Evolutionary conservation across 768 basidiomycete genomes (phyloP).

Genomic region (Kwoniella europaea): DNA sequence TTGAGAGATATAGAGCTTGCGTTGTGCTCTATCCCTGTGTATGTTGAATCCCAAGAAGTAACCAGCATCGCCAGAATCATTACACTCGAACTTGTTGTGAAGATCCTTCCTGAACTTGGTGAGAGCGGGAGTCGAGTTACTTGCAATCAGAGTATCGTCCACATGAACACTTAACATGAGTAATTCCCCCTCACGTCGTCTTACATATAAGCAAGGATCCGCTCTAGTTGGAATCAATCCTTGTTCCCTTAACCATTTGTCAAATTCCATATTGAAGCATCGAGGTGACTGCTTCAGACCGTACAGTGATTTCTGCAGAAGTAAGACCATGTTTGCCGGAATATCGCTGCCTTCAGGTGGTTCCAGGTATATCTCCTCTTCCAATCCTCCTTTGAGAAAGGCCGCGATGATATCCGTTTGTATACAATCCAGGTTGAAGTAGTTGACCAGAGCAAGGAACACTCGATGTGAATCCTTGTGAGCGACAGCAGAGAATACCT

Average conservation of each 20-base stretch:
- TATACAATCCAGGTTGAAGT: conserved; percentile 19
- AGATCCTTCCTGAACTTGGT: conserved; percentile 13
- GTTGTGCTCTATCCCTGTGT: conserved; percentile 32
- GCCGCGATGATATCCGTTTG: conserved; percentile 29
- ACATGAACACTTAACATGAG: conserved; percentile 22
- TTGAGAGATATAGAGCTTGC: conserved; percentile 26
- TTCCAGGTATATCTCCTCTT: conserved; percentile 18
- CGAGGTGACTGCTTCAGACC: conserved; percentile 30
- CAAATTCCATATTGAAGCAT: conserved; percentile 31
- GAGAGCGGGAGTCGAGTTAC: conserved; percentile 8
- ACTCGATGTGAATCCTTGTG: conserved; percentile 19
- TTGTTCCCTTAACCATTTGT: conserved; percentile 24
- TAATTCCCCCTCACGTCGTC: conserved; percentile 1
- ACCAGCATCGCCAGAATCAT: conserved; percentile 11
- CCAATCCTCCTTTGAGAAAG: conserved; percentile 27
- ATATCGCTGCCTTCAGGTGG: conserved; percentile 16
- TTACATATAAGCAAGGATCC: conserved; percentile 9
- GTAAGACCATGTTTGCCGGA: conserved; percentile 9
- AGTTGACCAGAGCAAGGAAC: conserved; percentile 22
- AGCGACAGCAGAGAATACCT: conserved; percentile 31
- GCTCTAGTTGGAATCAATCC: conserved; percentile 13
- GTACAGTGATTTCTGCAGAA: conserved; percentile 22
- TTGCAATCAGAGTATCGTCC: conserved; percentile 28
- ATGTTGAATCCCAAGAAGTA: conserved; percentile 50
- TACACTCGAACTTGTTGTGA: conserved; percentile 11